These are phyloP conservation scores for Aspergillus persii DNA, from an alignment of 2,329 filamentous ascomycete species.

Conservation along the genomic window DNA sequence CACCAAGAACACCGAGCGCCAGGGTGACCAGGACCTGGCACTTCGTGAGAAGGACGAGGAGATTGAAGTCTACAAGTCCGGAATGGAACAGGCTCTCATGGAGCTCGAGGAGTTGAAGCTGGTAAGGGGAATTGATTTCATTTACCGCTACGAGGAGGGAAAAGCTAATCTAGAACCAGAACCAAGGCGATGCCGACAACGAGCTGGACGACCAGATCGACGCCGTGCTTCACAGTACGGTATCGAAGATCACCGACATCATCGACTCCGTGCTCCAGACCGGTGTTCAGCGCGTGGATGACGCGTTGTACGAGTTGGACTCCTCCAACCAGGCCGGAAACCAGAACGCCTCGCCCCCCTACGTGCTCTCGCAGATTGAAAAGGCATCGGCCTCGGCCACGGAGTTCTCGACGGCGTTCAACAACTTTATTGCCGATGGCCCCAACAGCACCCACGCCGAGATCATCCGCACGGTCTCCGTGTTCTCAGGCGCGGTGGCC, in stretches of 20 bases:
- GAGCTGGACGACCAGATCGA: conserved; percentile 90
- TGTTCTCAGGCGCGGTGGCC: conserved; percentile 84
- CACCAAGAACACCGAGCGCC: conserved; percentile 72
- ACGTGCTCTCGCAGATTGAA: conserved; percentile 94
- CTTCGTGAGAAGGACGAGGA: conserved; percentile 96
- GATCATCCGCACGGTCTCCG: conserved; percentile 87
- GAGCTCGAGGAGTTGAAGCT: conserved; percentile 82
- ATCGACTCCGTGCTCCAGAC: conserved; percentile 95
- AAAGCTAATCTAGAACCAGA: conserved; percentile 38
- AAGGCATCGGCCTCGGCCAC: conserved; percentile 93
- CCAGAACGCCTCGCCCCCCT: conserved; percentile 92
- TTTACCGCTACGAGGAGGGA: background rate
- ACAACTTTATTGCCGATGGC: conserved; percentile 96
- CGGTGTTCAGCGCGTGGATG: conserved; percentile 89
- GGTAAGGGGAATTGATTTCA: conserved; percentile 35
- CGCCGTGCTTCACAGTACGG: conserved; percentile 77
- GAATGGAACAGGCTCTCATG: conserved; percentile 93
- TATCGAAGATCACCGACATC: conserved; percentile 93
- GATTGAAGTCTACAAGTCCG: conserved; percentile 95
- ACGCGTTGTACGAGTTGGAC: conserved; percentile 94
- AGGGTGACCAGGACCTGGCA: conserved; percentile 78
- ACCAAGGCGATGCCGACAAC: conserved; percentile 71
- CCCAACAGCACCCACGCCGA: conserved; percentile 86
- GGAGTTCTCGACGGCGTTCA: conserved; percentile 97
- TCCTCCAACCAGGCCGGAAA: conserved; percentile 98